Evolutionary conservation across 2,329 filamentous ascomycete genomes (phyloP), one percentile per base, ranked within the genome.

Genomic region (Aspergillus arachidicola): DNA sequence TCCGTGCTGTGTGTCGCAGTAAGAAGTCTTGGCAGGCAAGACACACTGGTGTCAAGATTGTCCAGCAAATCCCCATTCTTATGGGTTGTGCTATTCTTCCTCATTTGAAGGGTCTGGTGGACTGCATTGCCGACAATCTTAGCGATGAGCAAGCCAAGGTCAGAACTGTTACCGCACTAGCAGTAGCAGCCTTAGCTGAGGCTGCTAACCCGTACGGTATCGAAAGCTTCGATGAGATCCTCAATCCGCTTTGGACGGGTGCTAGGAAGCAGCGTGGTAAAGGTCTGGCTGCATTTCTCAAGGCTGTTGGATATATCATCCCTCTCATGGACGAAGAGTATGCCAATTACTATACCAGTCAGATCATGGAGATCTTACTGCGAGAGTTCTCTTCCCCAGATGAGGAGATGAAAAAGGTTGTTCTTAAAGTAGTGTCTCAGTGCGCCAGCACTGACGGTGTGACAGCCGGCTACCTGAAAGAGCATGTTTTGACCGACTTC

Each of bases 351-450:
- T 99, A 99, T 75, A 98, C 95, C 10, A 92, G 89, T 69, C 94
- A 99, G 78, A 97, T 99, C 73, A 98, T 99, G 94, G 95, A 98
- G 78, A 98, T 98, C 72, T 83, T 99, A 16, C 87, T 98, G 34
- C 89, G 95, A 72, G 95, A 99, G 76, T 99, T 99, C 74, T 91
- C 93, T 7, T 97, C 94, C 0, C 95, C 95, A 0, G 95, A 99
- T 69, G 95, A 99, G 79, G 95, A 99, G 79, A 99, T 99, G 95
- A 99, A 98, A 82, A 99, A 99, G 82, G 95, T 99, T 1, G 95
- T 99, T 9, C 83, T 99, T 63, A 98, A 98, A 80, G 95, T 99
- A 32, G 89, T 99, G 19, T 97, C 94, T 21, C 95, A 99, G 75
- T 98, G 95, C 75, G 92, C 95, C 9, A 91, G 91, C 70, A 98